Evolutionary conservation across 768 basidiomycete species (phyloP).

Genomic region (Agaricus bisporus): DNA sequence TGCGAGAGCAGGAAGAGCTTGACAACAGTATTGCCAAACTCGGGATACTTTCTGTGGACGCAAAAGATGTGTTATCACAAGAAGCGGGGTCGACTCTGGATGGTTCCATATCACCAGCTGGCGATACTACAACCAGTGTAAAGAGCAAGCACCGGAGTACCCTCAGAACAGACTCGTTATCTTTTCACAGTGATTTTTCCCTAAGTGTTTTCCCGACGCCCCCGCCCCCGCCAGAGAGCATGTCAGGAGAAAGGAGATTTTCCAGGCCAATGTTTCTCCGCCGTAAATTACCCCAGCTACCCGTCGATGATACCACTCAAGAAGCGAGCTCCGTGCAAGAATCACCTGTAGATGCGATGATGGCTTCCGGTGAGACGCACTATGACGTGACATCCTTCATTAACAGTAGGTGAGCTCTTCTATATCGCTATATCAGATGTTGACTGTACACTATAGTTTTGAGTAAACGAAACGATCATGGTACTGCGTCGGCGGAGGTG

Average conservation of each 20-base stretch:
- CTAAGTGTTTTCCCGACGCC: constrained; percentile 67
- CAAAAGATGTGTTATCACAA: not conserved
- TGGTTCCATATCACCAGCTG: not conserved
- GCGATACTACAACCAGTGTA: not conserved
- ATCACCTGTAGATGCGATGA: constrained; percentile 16
- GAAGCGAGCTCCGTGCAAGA: constrained; percentile 7
- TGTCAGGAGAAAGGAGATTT: constrained; percentile 1
- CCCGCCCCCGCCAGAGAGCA: constrained; percentile 24
- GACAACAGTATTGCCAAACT: constrained; percentile 60
- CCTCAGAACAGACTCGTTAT: constrained; percentile 4
- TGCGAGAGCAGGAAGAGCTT: constrained; percentile 58
- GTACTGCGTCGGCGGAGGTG: not conserved
- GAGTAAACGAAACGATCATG: not conserved
- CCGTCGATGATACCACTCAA: not conserved
- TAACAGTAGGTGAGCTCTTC: constrained; percentile 28
- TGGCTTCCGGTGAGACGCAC: constrained; percentile 43
- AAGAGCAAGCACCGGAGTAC: constrained; percentile 7
- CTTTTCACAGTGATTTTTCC: constrained; percentile 49
- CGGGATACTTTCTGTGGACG: constrained; percentile 32
- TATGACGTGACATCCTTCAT: constrained; percentile 78
- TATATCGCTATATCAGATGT: constrained; percentile 5
- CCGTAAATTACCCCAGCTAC: not conserved
- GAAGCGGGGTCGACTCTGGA: not conserved
- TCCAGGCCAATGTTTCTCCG: constrained; percentile 8
- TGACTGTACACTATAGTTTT: not conserved